Evolutionary conservation across 257 asterid genomes (phyloP), one percentile per base, ranked within the genome.

Genomic region (Prunella vulgaris): DNA sequence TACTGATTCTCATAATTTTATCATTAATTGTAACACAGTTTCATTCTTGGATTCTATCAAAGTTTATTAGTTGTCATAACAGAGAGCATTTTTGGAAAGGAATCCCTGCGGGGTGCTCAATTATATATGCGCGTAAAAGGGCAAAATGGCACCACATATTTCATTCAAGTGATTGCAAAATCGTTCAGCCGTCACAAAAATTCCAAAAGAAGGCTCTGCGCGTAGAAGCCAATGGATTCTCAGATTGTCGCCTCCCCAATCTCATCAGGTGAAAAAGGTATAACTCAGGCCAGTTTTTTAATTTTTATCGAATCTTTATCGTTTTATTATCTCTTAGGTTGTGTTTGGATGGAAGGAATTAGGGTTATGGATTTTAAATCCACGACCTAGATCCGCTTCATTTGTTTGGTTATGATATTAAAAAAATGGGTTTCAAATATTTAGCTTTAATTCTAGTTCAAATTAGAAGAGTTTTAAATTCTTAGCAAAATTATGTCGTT

Each of bases 201-300:
- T 9, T 35, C 42, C 42, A 2, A 35, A 53, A 22, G 51, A 32
- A 53, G 38, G n/a, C 9, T 3, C 53, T 5, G 10, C 12, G 24
- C 7, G 63, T 21, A 20, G 24, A 12, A 18, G 64, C 25, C 54
- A 35, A 9, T 21, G 2, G 35, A 68, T 68, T 8, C 17, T 35
- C 22, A 14, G 64, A 68, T 53, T 52, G 8, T 62, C 37, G 5
- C 1, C 33, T 53, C 17, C 14, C n/a, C n/a, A n/a, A n/a, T n/a
- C n/a, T n/a, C n/a, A n/a, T 32, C 72, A 21, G 64, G 73, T 68
- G 21, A n/a, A 65, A 65, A 46, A 21, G 14, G 30, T 64, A 5
- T 5, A 25, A 25, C 28, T 30, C 33, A 30, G 3, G 33, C 33
- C 0, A 30, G 0, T 30, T 30, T 2, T 30, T 30, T 1, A 30